Evolutionary conservation across 768 basidiomycete genomes (phyloP), one percentile per base, ranked within the genome.

Genomic region (Pisolithus albus): DNA sequence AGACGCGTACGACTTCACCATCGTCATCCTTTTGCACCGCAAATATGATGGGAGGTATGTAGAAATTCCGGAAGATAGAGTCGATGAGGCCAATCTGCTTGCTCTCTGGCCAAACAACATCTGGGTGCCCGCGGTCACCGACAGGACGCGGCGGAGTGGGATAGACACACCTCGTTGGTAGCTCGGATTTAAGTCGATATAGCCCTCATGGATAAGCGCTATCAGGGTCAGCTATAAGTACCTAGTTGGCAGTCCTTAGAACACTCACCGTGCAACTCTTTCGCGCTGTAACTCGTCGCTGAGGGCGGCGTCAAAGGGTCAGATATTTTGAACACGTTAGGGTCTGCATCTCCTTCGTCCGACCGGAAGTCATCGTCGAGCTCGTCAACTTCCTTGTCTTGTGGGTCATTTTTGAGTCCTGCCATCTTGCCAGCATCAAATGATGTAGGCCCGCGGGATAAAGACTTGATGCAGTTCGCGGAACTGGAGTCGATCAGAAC

Each of bases 91-190:
- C 70, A 54, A 72, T 73, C 58, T 89, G 85, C 58, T 89, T 89
- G 42, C 64, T 63, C 49, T 78, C 76, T 0, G 84, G 74, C 88
- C 89, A 91, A 2, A 91, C 88, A 18, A 91, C 73, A 51, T 86
- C 88, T 90, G 41, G 16, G 47, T 7, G 13, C 19, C 21, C 26
- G 43, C 37, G 49, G 21, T 49, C 2, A 46, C 47, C 50, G 46
- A 57, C 48, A 28, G 49, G 23, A 36, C 18, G 24, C 45, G 7
- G 23, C 7, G 18, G 40, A 38, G 32, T 51, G 1, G 16, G 3
- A 15, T 21, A 36, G 1, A 59, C 72, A 51, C 49, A 82, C 86
- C 86, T 75, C 86, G 72, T 62, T 88, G 86, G 61, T 88, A 88
- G 18, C 78, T 68, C 0, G 88, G 86, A 48, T 81, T 77, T 23